Conservation (phyloP, 768 basidiomycete genomes). For the Sistotremastrum niveocremeum region DNA sequence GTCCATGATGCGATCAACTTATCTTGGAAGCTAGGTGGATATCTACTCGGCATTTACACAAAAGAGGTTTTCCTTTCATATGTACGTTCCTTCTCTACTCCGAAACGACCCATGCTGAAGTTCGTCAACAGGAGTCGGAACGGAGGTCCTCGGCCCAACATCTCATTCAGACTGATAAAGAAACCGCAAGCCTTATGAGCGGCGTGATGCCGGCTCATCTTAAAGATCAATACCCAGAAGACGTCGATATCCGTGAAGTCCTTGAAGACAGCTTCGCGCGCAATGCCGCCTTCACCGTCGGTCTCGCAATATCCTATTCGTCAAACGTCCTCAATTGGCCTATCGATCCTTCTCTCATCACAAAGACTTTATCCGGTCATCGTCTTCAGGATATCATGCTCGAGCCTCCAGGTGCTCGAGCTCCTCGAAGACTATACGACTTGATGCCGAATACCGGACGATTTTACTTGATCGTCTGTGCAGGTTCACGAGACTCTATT, state of each 20-base stretch:
- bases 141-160: conserved; percentile 5
- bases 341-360: background rate
- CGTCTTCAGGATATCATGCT: conserved; percentile 7
- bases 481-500: conserved; percentile 4
- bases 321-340: conserved; percentile 2
- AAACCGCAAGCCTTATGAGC: conserved; percentile 9
- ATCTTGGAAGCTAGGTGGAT: conserved; percentile 7
- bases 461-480: conserved; percentile 9
- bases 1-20: conserved; percentile 7
- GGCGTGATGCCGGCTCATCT: conserved; percentile 7
- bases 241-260: conserved; percentile 4
- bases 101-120: too few relatives aligned
- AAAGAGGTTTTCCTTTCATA: conserved; percentile 5
- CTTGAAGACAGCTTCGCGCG: conserved; percentile 6
- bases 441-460: conserved; percentile 6
- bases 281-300: conserved; percentile 9
- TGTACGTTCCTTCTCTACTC: background rate
- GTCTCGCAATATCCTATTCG: conserved; percentile 8
- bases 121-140: background rate
- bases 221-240: background rate
- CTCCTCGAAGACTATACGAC: conserved; percentile 4
- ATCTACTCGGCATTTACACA: conserved; percentile 2
- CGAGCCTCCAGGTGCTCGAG: conserved; percentile 4
- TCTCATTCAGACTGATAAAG: conserved; percentile 10
- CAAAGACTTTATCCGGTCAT: background rate